A percentile compares a stretch with the other conserved stretches of the same genome.
Evolutionary conservation across 345 rosid genomes (phyloP).

Genomic region (Firmiana major): DNA sequence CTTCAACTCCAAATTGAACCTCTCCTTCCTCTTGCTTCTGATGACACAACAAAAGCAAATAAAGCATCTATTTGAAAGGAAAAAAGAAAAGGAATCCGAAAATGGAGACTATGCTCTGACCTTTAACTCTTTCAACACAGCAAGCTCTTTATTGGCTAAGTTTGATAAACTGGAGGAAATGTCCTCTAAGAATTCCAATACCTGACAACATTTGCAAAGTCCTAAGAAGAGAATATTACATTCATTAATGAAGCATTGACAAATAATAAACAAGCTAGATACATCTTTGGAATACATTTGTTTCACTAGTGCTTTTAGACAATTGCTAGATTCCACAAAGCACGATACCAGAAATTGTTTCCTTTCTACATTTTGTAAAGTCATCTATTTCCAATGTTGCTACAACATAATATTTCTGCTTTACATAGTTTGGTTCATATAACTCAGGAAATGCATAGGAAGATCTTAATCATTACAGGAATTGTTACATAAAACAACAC

Average conservation of each 20-base stretch:
- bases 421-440: background rate
- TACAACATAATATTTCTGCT: background rate
- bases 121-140: constrained; percentile 76
- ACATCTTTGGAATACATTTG: background rate
- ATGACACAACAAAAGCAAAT: constrained; percentile 22
- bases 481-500: background rate
- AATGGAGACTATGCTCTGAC: constrained; percentile 34
- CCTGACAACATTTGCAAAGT: constrained; percentile 39
- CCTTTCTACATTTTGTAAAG: background rate
- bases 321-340: background rate
- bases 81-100: background rate
- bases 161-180: constrained; percentile 75
- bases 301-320: background rate
- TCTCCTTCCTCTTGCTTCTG: constrained; percentile 94
- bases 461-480: background rate
- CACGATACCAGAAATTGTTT: background rate
- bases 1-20: constrained; percentile 77
- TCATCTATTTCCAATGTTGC: background rate
- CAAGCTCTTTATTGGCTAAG: constrained; percentile 65
- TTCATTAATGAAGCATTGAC: background rate
- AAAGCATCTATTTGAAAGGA: background rate
- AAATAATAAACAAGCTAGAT: background rate
- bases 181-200: constrained; percentile 83
- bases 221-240: background rate
- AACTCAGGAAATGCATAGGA: background rate